A percentile compares a stretch with the other conserved stretches of the same genome.
Conservation (phyloP, 1,284 basidiomycete species). For the Rhodotorula sp. region DNA sequence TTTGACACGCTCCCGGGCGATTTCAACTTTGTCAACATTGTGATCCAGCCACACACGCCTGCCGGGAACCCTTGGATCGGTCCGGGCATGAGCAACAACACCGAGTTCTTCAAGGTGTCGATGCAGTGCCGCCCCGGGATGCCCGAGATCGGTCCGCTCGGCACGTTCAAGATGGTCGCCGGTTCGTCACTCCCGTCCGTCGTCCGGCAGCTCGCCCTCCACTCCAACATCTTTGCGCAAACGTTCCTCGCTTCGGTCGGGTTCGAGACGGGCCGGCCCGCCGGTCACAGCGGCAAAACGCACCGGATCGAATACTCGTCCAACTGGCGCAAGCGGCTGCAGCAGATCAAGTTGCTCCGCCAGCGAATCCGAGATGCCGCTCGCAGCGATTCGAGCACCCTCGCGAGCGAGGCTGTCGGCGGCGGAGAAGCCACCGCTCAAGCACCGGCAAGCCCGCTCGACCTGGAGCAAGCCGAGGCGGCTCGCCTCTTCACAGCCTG, state of each 20-base stretch:
- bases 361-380: conserved; percentile 26
- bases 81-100: conserved; percentile 60
- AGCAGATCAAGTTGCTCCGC: conserved; percentile 62
- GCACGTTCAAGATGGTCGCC: conserved; percentile 88
- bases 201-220: conserved; percentile 77
- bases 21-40: conserved; percentile 97
- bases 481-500: conserved; percentile 37
- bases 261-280: conserved; percentile 54
- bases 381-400: no score
- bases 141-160: conserved; percentile 85
- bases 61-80: conserved; percentile 46
- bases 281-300: conserved; percentile 41
- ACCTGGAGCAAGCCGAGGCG: conserved; percentile 36
- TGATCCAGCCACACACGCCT: conserved; percentile 88
- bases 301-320: conserved; percentile 73
- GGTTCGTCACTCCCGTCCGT: conserved; percentile 76
- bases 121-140: conserved; percentile 81
- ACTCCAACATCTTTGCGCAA: conserved; percentile 82
- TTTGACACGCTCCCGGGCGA: conserved; percentile 89
- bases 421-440: no score
- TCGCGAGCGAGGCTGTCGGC: background rate
- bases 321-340: conserved; percentile 79
- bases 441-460: conserved; percentile 7
- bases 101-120: conserved; percentile 71
- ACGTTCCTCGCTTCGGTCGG: conserved; percentile 72